Conservation (phyloP, 2,329 filamentous ascomycete species). For the Xylaria sp. region DNA sequence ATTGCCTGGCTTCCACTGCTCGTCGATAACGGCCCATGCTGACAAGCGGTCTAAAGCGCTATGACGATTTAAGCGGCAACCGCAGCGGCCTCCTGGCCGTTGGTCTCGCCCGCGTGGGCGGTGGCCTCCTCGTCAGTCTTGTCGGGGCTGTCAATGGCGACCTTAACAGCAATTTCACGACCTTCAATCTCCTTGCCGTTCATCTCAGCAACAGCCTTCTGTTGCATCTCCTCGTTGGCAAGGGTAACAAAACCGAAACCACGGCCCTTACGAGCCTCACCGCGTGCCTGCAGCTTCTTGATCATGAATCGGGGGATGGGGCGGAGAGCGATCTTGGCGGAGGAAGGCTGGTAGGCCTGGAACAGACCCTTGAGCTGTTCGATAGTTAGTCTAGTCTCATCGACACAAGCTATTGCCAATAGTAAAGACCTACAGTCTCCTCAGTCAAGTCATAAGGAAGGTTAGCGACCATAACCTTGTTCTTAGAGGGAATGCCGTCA, state of each 20-base stretch:
- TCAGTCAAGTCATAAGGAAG: conserved; percentile 96
- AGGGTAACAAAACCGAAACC: conserved; percentile 98
- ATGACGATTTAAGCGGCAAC: conserved; percentile 25
- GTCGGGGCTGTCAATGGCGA: conserved; percentile 98
- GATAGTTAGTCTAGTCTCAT: conserved; percentile 21
- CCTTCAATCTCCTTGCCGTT: conserved; percentile 99
- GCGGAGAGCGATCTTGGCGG: conserved; percentile 96
- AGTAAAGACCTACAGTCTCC: conserved; percentile 67
- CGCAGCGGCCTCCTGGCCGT: conserved; percentile 37
- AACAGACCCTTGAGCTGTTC: conserved; percentile 94
- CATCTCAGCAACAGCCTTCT: conserved; percentile 97
- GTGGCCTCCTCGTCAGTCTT: conserved; percentile 86
- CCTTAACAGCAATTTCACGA: conserved; percentile 98
- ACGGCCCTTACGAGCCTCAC: conserved; percentile 97
- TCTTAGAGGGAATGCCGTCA: conserved; percentile 97
- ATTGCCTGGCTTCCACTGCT: conserved; percentile 23
- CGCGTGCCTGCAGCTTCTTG: conserved; percentile 98
- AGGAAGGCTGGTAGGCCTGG: conserved; percentile 81
- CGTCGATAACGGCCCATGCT: conserved; percentile 23
- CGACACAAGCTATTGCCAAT: not conserved
- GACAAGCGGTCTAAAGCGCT: conserved; percentile 17
- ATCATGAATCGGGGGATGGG: conserved; percentile 99
- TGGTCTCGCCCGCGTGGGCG: conserved; percentile 40
- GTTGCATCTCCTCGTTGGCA: conserved; percentile 88
- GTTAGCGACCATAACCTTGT: conserved; percentile 99